Evolutionary conservation across 2,329 filamentous ascomycete species (phyloP), one percentile per base, ranked within the genome.

Genomic region (Drechmeria coniospora): DNA sequence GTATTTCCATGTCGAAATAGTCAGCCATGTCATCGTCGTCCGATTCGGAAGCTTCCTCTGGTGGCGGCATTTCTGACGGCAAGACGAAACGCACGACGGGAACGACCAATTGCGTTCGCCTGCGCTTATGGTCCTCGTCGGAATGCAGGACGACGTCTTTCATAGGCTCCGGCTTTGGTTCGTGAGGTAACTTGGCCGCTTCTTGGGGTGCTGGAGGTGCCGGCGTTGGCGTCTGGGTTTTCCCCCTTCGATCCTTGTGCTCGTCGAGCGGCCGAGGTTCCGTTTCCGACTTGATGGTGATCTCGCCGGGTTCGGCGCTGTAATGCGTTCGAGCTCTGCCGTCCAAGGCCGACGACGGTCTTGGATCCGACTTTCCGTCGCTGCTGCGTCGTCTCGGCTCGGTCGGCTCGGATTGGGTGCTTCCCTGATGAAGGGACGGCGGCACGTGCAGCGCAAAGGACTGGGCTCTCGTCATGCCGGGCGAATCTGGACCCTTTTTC

Each of bases 21-120:
- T 68, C 64, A 12, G 60, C 65, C 51, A 72, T 64, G 24, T 68
- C 68, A 31, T 73, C 68, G 23, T 72, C 64, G 27, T 71, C 66
- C 0, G 65, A 68, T 25, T 64, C 62, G 2, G 50, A 52, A 21
- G 46, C 47, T 26, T 51, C 45, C 20, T 51, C 47, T 14, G 40
- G 37, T 2, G 36, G 36, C 1, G 43, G 36, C 28, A 46, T 43
- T 32, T 54, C 59, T 6, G 49, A 44, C 3, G 60, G 57, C 14
- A 64, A 27, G 13, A 51, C 45, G 27, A 63, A 56, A 26, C 46
- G 51, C 6, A 55, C 50, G 12, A 49, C 43, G 10, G 44, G 42
- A 9, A 60, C 32, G 10, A 28, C 29, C 6, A 46, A 45, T n/a
- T 33, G 41, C 32, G 41, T 48, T 8, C 45, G 46, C 12, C 37